Percentiles rank a stretch among this genome's conserved stretches.
These are phyloP conservation scores for Phyllosticta capitalensis DNA, from an alignment of 2,329 filamentous ascomycete species.

Conservation along the genomic window DNA sequence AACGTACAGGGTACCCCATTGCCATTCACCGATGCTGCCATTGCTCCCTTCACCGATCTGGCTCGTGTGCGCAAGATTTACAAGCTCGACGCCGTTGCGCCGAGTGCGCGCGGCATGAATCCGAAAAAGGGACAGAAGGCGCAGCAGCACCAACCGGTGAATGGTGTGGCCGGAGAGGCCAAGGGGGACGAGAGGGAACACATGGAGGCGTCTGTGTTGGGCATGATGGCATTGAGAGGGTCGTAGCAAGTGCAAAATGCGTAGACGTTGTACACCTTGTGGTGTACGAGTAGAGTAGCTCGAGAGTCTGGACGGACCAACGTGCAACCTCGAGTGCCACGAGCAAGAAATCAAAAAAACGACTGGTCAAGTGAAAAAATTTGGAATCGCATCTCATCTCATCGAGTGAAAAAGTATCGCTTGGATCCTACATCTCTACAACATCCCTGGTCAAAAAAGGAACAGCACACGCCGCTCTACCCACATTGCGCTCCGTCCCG, in stretches of 20 bases:
- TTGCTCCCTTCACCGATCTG: conserved; percentile 35
- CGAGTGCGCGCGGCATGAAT: conserved; percentile 16
- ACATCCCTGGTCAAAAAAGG: not conserved
- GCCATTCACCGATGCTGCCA: conserved; percentile 53
- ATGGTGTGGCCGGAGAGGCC: conserved; percentile 22
- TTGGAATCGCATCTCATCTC: not conserved
- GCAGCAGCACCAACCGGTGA: not conserved
- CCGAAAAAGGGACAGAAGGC: conserved; percentile 25
- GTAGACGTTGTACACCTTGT: not conserved
- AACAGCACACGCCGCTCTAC: not conserved
- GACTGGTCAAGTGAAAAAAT: not conserved
- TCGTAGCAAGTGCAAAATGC: conserved; percentile 22
- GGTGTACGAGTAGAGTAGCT: not conserved
- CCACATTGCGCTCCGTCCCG: not conserved
- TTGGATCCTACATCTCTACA: not conserved
- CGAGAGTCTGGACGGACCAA: not conserved
- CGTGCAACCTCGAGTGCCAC: not conserved
- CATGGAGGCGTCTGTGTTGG: conserved; percentile 60
- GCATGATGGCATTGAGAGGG: conserved; percentile 69
- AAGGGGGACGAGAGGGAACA: conserved; percentile 39
- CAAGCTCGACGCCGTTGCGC: conserved; percentile 58
- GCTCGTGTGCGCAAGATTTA: conserved; percentile 56
- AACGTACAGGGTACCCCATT: conserved; percentile 53
- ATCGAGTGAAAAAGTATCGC: not conserved
- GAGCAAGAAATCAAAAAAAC: not conserved